These are phyloP conservation scores for Dactylellina leptospora DNA, from an alignment of 2,329 filamentous ascomycete genomes.

Conservation along the genomic window DNA sequence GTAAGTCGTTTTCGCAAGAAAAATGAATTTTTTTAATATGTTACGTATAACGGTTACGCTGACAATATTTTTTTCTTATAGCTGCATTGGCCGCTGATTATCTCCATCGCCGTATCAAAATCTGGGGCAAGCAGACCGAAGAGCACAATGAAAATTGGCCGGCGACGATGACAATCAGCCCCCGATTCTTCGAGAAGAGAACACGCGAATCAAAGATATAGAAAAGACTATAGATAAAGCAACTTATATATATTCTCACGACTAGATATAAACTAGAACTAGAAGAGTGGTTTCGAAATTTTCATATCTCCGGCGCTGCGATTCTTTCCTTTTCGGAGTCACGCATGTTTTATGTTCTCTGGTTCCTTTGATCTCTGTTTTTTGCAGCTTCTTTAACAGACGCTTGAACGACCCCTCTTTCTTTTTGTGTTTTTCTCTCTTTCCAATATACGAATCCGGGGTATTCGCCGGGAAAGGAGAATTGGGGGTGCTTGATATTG, in stretches of 20 bases:
- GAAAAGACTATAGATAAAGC: neutral
- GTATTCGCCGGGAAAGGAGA: too few relatives aligned
- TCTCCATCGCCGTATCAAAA: constrained; percentile 51
- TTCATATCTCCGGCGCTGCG: neutral
- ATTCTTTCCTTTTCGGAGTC: too few relatives aligned
- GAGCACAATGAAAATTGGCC: constrained; percentile 23
- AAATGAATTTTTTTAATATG: neutral
- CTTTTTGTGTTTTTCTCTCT: too few relatives aligned
- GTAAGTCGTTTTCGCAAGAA: too few relatives aligned
- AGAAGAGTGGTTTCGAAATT: neutral
- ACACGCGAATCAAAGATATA: neutral
- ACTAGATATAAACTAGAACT: neutral
- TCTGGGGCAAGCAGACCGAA: constrained; percentile 53
- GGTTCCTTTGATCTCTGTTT: neutral
- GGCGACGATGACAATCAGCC: constrained; percentile 19
- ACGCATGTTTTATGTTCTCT: neutral
- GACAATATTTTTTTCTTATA: constrained; percentile 4
- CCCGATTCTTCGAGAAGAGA: constrained; percentile 24
- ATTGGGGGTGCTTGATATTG: too few relatives aligned
- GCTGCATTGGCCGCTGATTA: constrained; percentile 52
- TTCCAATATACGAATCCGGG: too few relatives aligned
- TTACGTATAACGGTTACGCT: neutral
- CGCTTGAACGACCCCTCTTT: too few relatives aligned
- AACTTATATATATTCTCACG: neutral
- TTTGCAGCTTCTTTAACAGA: too few relatives aligned